Conservation (phyloP, 2,329 filamentous ascomycete genomes). For the Trichoderma lentiforme region DNA sequence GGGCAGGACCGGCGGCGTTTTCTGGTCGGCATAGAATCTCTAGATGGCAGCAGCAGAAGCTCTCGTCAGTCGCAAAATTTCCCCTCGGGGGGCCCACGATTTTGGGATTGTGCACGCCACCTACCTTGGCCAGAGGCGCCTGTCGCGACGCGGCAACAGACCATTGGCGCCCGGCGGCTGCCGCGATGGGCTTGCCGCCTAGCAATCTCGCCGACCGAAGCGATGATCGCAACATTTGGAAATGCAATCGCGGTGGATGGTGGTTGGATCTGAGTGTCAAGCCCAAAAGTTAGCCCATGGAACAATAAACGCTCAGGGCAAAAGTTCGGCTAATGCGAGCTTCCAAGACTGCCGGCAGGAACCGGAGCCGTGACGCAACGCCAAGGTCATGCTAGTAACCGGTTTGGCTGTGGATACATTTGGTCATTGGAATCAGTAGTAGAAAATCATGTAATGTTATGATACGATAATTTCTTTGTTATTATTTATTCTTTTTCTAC, state of each 20-base stretch:
- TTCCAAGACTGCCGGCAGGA: constrained; percentile 32
- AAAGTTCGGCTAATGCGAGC: constrained; percentile 43
- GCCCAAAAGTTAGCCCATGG: constrained; percentile 26
- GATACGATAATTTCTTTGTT: neutral
- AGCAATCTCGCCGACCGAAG: constrained; percentile 62
- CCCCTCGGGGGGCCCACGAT: neutral
- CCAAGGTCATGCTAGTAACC: neutral
- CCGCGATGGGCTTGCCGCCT: constrained; percentile 52
- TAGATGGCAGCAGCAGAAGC: constrained; percentile 28
- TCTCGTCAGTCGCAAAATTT: constrained; percentile 4
- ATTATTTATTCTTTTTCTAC: neutral
- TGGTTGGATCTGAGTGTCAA: constrained; percentile 21
- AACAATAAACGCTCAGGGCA: constrained; percentile 44
- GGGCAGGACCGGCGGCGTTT: constrained; percentile 52
- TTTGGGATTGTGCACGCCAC: constrained; percentile 20
- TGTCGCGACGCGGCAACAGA: constrained; percentile 39
- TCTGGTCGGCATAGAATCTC: constrained; percentile 57
- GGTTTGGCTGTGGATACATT: neutral
- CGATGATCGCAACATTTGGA: constrained; percentile 66
- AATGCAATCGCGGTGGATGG: constrained; percentile 41
- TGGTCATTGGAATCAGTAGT: neutral
- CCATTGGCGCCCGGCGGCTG: constrained; percentile 58
- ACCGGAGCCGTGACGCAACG: constrained; percentile 35
- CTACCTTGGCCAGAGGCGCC: constrained; percentile 32
- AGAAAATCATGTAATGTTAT: neutral